Evolutionary conservation across 306 rosid species (phyloP).

Genomic region (barrel medic (Medicago truncatula)): MtrunA17r5.0-ANR NC_053045.1:15036001-15036500

Average conservation of each 20-base stretch:
- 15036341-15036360: too few species aligned
- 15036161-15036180: conserved; percentile 52
- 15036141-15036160: conserved; percentile 65
- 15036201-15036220: conserved; percentile 34
- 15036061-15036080: conserved; percentile 65
- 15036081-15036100: conserved; percentile 51
- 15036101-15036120: conserved; percentile 70
- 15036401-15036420: too few species aligned
- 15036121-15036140: conserved; percentile 67
- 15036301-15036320: too few species aligned
- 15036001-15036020: conserved; percentile 57
- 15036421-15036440: too few species aligned
- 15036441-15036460: too few species aligned
- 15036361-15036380: too few species aligned
- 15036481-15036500: too few species aligned
- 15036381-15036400: too few species aligned
- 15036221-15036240: not conserved
- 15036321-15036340: too few species aligned
- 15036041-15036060: conserved; percentile 57
- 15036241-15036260: not conserved
- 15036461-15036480: too few species aligned
- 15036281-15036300: too few species aligned
- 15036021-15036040: conserved; percentile 61
- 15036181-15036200: not conserved
- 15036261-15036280: not conserved